phyloP scores from a whole-genome alignment of 208 protist species.

The Angomonas deanei region DNA sequence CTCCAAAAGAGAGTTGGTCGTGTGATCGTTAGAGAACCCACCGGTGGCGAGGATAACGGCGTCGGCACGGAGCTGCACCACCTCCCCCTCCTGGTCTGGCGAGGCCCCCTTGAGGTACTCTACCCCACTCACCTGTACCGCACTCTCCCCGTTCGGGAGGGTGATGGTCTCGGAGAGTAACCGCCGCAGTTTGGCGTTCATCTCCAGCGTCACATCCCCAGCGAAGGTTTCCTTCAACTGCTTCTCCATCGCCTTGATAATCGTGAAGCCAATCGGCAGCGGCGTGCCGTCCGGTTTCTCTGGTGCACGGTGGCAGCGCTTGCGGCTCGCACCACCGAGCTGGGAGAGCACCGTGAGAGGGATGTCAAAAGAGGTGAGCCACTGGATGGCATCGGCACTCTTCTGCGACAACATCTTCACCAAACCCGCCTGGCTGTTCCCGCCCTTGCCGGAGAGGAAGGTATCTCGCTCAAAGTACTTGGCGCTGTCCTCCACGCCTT shows the following conservation, averaged over 20 bases:
- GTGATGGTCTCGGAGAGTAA: too few species aligned
- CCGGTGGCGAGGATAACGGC: constrained; percentile 87
- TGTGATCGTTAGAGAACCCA: constrained; percentile 75
- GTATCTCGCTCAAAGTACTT: constrained; percentile 86
- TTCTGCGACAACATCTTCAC: constrained; percentile 80
- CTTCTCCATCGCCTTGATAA: constrained; percentile 63
- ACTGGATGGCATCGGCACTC: constrained; percentile 71
- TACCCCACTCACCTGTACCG: constrained; percentile 46
- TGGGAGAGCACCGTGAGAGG: constrained; percentile 82
- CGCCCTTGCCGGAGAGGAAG: constrained; percentile 53
- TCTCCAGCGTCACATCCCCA: constrained; percentile 32
- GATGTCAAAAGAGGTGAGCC: constrained; percentile 72
- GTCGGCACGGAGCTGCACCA: constrained; percentile 9
- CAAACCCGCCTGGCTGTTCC: constrained; percentile 60
- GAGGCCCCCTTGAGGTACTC: too few species aligned
- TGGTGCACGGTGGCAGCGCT: constrained; percentile 84
- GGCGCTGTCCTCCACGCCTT: constrained; percentile 51
- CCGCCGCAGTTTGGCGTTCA: too few species aligned
- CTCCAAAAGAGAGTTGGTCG: constrained; percentile 47
- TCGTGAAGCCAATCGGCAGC: constrained; percentile 85
- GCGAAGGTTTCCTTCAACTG: constrained; percentile 55
- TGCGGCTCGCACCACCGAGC: constrained; percentile 84
- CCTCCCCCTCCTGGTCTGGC: constrained; percentile 6
- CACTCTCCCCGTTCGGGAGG: constrained; percentile 32
- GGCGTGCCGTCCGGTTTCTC: constrained; percentile 69